A percentile compares a stretch with the other conserved stretches of the same genome.
Conservation (phyloP, 2,329 filamentous ascomycete genomes). For the Aspergillus candidus region DNA sequence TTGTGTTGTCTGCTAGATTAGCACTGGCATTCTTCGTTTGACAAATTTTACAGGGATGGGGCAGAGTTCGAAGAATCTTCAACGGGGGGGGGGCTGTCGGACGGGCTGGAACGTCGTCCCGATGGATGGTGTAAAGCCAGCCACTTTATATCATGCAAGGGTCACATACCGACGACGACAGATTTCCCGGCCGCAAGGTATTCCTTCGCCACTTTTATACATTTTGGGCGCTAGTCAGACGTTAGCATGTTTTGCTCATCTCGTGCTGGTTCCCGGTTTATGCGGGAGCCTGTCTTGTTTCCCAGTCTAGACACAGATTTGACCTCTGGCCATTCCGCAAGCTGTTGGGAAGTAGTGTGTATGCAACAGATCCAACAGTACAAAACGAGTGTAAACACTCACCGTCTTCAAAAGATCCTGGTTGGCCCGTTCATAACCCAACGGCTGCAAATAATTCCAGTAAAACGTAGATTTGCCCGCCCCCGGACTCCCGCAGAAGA, state of each 20-base stretch:
- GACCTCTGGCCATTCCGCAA: no score
- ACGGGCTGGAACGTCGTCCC: neutral
- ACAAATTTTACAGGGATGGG: neutral
- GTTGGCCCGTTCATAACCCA: slow-evolving; percentile 80
- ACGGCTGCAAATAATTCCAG: slow-evolving; percentile 66
- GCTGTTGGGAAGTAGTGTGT: no score
- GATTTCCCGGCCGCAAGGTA: slow-evolving; percentile 59
- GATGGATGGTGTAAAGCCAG: neutral
- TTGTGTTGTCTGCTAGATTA: slow-evolving; percentile 77
- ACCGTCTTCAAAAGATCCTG: slow-evolving; percentile 79
- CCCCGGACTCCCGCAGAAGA: slow-evolving; percentile 84
- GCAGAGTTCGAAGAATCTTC: neutral
- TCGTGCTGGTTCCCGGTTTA: neutral
- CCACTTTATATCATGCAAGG: slow-evolving; percentile 11
- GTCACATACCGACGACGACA: slow-evolving; percentile 66
- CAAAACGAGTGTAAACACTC: slow-evolving; percentile 4
- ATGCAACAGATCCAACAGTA: no score
- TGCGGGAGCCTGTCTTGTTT: no score
- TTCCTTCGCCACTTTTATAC: slow-evolving; percentile 65
- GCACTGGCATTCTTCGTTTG: neutral
- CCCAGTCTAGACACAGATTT: no score
- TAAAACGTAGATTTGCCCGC: slow-evolving; percentile 91
- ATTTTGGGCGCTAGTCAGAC: slow-evolving; percentile 50
- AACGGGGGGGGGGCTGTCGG: neutral
- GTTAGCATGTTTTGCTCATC: slow-evolving; percentile 3